Base-by-base conservation (phyloP, 202 grass and related monocot species). In the Dendrocalamus latiflorus region DNA sequence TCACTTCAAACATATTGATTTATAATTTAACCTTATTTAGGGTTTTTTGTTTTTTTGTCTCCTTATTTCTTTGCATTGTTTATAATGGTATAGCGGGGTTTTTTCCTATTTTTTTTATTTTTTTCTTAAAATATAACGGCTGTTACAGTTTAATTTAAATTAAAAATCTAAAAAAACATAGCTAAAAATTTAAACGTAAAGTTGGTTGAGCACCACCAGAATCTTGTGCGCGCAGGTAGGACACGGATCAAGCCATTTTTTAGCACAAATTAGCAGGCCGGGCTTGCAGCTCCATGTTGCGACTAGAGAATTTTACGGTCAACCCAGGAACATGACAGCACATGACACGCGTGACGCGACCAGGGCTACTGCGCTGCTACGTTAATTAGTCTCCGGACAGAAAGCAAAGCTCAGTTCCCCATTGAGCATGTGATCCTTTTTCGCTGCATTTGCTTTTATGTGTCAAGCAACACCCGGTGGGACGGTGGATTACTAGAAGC, bases 401-500 rank as follows among this genome's bases (percentile, higher is more conserved):
- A 63, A 45, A 13, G 16, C 38, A 9, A 50, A 16, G 48, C 1
- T 8, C 4, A 2, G 13, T 0, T 6, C 22, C 21, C 22, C 22
- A 3, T 28, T 17, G 62, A 15, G 11, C 30, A 16, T 1, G 22
- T 1, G 39, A 9, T 0, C 48, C 41, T 58, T 68, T 68, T 18
- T 6, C 68, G 39, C 30, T 9, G 74, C 72, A 13, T 33, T 79
- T 21, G 69, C 69, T 57, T 60, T 47, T 75, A 3, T 21, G 80
- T 38, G 86, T 39, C 59, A 60, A 60, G 75, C 54, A 54, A 87
- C 26, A 0, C 21, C 13, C 18, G 9, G 60, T 80, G 78, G 78
- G 79, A 48, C 86, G 86, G 86, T 39, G 68, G 86, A 74, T 68
- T 68, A 41, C n/a, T 60, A 13, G 79, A 79, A 88, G 15, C 62